Base-by-base conservation (phyloP, 1,139 yeast species). In the Lodderomyces pseudojiufengensis region DNA sequence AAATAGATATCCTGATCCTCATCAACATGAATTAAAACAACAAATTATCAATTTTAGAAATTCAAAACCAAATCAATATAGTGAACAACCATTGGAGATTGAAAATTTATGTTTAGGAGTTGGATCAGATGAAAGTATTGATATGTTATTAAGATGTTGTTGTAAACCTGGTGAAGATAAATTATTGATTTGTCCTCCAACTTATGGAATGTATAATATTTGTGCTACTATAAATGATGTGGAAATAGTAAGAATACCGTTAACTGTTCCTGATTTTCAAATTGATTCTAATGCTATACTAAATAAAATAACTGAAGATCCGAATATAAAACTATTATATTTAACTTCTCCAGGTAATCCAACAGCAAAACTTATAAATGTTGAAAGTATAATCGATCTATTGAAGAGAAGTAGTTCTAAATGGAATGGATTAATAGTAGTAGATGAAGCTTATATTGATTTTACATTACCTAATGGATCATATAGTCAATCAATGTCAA, bases 271-370 rank as follows among this genome's bases (percentile, higher is more conserved):
- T 9, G 73, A 73, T 16, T 88, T 87, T 59, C 87, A 83, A 50
- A 64, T 85, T 33, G 77, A 83, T 46, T 64, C 77, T 6, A 77
- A 72, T 1, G 67, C 62, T n/a, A 74, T 90, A 27, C 52, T 73
- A 23, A 56, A 64, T n/a, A 61, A 71, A 2, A 60, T 88, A n/a
- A 47, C 57, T 8, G 50, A 53, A 0, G 96, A 90, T 48, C 58
- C 78, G 0, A 38, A 60, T 9, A 81, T 90, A 48, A 90, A 87
- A 51, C 57, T 92, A 41, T 68, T 84, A 2, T 90, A 87, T 55
- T 64, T 90, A 44, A 90, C 97, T n/a, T 85, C 97, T 1, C 98
- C 98, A n/a, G 98, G 98, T 22, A 92, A 92, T 56, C 98, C 98
- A 24, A 92, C 98, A 0, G 97, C 84, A 4, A 73, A 78, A 27